phyloP scores from a whole-genome alignment of 768 basidiomycete genomes.

The Tulasnella sp. region DNA sequence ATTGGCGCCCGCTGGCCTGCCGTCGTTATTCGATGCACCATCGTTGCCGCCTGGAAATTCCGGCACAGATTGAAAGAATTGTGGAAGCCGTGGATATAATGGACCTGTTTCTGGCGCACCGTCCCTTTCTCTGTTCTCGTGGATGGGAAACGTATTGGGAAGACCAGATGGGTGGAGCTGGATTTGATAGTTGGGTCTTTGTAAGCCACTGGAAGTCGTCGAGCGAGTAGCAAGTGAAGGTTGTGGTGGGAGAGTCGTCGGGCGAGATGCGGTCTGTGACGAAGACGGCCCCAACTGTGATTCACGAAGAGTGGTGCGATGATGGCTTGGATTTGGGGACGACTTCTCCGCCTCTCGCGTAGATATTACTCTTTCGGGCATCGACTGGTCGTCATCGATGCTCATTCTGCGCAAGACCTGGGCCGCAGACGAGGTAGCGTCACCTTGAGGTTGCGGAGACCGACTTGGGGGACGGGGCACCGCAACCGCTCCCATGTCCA shows the following conservation, averaged over 20 bases:
- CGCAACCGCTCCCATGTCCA: neutral
- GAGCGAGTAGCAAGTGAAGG: neutral
- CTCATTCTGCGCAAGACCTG: neutral
- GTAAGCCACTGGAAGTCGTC: neutral
- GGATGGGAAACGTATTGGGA: neutral
- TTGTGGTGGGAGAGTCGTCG: neutral
- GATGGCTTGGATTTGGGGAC: neutral
- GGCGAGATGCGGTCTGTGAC: neutral
- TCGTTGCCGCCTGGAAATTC: neutral
- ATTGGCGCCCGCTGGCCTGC: neutral
- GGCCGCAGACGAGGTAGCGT: neutral
- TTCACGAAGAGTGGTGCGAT: too few species aligned
- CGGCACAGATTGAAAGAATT: neutral
- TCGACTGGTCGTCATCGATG: neutral
- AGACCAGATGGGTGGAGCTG: neutral
- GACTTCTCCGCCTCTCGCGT: neutral
- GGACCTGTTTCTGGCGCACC: neutral
- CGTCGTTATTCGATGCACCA: neutral
- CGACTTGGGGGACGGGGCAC: neutral
- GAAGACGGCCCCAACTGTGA: neutral
- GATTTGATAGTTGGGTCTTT: neutral
- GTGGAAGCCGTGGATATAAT: neutral
- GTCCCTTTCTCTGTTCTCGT: neutral
- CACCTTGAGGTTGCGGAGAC: neutral
- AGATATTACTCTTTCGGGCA: neutral